A percentile compares a stretch with the other conserved stretches of the same genome.
Evolutionary conservation across 495 filamentous ascomycete species (phyloP).

Genomic region (Mytilinidion resinicola): DNA sequence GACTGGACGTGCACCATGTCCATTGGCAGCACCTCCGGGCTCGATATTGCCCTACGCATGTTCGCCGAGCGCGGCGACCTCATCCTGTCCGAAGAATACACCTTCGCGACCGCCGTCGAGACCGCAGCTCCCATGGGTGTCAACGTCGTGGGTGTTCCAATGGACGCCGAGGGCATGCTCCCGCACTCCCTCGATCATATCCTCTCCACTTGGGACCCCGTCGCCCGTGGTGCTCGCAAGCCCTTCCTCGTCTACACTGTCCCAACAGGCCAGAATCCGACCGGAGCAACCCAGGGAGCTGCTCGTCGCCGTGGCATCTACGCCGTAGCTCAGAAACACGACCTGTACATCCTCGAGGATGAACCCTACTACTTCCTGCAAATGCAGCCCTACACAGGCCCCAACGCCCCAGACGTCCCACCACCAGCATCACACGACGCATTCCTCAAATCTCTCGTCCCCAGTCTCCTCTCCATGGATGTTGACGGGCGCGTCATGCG

Average conservation of each 20-base stretch:
- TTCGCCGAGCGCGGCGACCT: slow-evolving; percentile 65
- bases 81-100: slow-evolving; percentile 78
- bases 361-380: slow-evolving; percentile 96
- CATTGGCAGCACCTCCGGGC: slow-evolving; percentile 68
- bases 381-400: slow-evolving; percentile 74
- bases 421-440: slow-evolving; percentile 51
- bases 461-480: slow-evolving; percentile 57
- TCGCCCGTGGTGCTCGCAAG: slow-evolving; percentile 52
- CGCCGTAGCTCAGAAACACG: slow-evolving; percentile 69
- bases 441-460: slow-evolving; percentile 55
- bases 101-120: slow-evolving; percentile 76
- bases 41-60: slow-evolving; percentile 74
- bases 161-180: slow-evolving; percentile 74
- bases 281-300: slow-evolving; percentile 70
- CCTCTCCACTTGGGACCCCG: slow-evolving; percentile 60
- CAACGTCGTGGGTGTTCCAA: slow-evolving; percentile 60
- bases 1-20: slow-evolving; percentile 78
- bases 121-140: slow-evolving; percentile 73
- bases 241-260: slow-evolving; percentile 78
- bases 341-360: slow-evolving; percentile 85
- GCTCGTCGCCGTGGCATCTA: slow-evolving; percentile 66
- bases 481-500: slow-evolving; percentile 62
- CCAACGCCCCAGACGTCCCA: slow-evolving; percentile 44
- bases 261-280: slow-evolving; percentile 87
- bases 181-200: slow-evolving; percentile 59